Evolutionary conservation across 176 grass and related monocot genomes (phyloP), one percentile per base, ranked within the genome.

Genomic region (Stipa capillata): DNA sequence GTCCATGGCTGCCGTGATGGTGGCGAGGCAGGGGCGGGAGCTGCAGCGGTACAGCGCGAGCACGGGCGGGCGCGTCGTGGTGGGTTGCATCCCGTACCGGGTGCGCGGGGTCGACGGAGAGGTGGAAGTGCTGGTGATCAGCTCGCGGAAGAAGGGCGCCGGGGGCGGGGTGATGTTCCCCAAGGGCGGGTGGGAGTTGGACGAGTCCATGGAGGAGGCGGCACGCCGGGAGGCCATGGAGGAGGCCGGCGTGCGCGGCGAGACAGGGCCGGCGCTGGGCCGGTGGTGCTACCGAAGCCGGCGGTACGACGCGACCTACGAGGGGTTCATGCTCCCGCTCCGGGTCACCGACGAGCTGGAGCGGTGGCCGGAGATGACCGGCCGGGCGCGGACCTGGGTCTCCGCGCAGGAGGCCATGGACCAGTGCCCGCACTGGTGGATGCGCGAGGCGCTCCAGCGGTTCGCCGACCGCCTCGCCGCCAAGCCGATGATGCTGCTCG

Each of bases 131-230:
- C 87, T 93, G 13, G 87, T 93, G 29, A 89, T 93, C 65, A 85
- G 79, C 83, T 90, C 91, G 8, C 77, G 78, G 45, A 93, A 93
- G 77, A 88, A 88, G 42, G 86, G 80, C 66, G 57, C 50, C 6
- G 78, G 59, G 21, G 79, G 73, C 0, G 91, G 67, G 6, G 82
- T 85, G 13, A 48, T 93, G 60, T 85, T 93, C 84, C 91, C 91
- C 24, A 93, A 93, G 74, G 91, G 91, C 25, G 91, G 91, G 27
- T 93, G 91, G 91, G 91, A 93, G 78, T 72, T 79, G 24, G 85
- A 93, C 83, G 91, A 93, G 76, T 80, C 82, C 2, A 90, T 93
- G 76, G 82, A 83, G 24, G 68, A 93, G 53, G 91, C 91, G 36
- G 91, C 79, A 1, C 67, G 27, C 2, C 88, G 91, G 4, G 91